Evolutionary conservation across 2,329 filamentous ascomycete genomes (phyloP).

Genomic region (Rutstroemia sp.): DNA sequence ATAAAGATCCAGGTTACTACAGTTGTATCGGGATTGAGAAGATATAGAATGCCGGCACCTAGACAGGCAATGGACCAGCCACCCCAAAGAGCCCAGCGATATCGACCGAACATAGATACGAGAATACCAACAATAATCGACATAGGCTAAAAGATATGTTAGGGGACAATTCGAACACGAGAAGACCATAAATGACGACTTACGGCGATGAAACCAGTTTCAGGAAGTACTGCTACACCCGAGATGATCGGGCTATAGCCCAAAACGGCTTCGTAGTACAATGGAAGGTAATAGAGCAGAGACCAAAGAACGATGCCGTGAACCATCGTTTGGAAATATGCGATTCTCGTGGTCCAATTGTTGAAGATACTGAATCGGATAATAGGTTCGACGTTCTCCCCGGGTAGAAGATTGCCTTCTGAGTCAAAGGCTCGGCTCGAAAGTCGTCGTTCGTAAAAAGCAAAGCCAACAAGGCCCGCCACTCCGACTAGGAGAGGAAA

Average conservation of each 20-base stretch:
- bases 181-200: constrained; percentile 39
- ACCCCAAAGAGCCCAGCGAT: constrained; percentile 45
- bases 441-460: constrained; percentile 41
- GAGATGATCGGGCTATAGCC: constrained; percentile 45
- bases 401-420: constrained; percentile 18
- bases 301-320: constrained; percentile 51
- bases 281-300: constrained; percentile 47
- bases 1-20: constrained; percentile 52
- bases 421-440: constrained; percentile 21
- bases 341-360: constrained; percentile 41
- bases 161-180: constrained; percentile 38
- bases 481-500: constrained; percentile 52
- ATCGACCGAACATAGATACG: constrained; percentile 48
- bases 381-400: constrained; percentile 26
- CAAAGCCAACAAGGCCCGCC: constrained; percentile 43
- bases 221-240: constrained; percentile 50
- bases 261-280: constrained; percentile 46
- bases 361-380: constrained; percentile 38
- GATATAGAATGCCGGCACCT: constrained; percentile 47
- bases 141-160: constrained; percentile 42
- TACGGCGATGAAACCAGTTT: constrained; percentile 55
- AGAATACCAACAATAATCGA: constrained; percentile 47
- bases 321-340: constrained; percentile 45
- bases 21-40: constrained; percentile 42
- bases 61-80: constrained; percentile 55